Conservation (phyloP, 768 basidiomycete genomes). For the Mycena polygramma region DNA sequence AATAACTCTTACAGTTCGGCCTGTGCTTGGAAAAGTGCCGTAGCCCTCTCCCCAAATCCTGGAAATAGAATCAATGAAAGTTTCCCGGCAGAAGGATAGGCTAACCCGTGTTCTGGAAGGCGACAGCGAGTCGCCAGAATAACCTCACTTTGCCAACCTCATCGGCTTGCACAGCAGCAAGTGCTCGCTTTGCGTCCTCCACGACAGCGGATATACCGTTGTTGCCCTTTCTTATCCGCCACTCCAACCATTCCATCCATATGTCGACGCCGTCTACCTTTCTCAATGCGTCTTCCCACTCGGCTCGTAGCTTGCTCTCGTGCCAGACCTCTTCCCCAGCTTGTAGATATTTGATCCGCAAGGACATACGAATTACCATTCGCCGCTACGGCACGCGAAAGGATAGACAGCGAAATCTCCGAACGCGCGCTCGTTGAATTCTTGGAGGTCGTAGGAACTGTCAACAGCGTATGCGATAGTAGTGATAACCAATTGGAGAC, state of each 20-base stretch:
- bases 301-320: slow-evolving; percentile 62
- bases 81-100: slow-evolving; percentile 10
- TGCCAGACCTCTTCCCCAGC: slow-evolving; percentile 83
- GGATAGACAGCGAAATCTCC: slow-evolving; percentile 77
- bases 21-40: slow-evolving; percentile 86
- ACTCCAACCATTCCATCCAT: slow-evolving; percentile 87
- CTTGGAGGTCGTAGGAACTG: slow-evolving; percentile 73
- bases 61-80: slow-evolving; percentile 32
- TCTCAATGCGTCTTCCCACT: slow-evolving; percentile 79
- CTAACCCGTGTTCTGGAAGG: slow-evolving; percentile 76
- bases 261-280: slow-evolving; percentile 64
- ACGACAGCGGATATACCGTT: slow-evolving; percentile 67
- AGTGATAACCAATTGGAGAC: slow-evolving; percentile 73
- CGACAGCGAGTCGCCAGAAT: slow-evolving; percentile 79
- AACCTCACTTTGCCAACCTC: slow-evolving; percentile 70
- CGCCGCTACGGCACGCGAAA: slow-evolving; percentile 72
- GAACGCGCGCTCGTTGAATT: slow-evolving; percentile 76
- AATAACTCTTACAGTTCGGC: slow-evolving; percentile 75
- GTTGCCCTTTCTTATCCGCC: slow-evolving; percentile 67
- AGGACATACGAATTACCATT: slow-evolving; percentile 62
- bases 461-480: slow-evolving; percentile 71
- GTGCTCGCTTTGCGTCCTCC: slow-evolving; percentile 62
- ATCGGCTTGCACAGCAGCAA: slow-evolving; percentile 59
- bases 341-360: slow-evolving; percentile 76
- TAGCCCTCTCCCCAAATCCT: slow-evolving; percentile 83